Conservation (phyloP, 2,329 filamentous ascomycete species). For the Berkeleyomyces basicola region DNA sequence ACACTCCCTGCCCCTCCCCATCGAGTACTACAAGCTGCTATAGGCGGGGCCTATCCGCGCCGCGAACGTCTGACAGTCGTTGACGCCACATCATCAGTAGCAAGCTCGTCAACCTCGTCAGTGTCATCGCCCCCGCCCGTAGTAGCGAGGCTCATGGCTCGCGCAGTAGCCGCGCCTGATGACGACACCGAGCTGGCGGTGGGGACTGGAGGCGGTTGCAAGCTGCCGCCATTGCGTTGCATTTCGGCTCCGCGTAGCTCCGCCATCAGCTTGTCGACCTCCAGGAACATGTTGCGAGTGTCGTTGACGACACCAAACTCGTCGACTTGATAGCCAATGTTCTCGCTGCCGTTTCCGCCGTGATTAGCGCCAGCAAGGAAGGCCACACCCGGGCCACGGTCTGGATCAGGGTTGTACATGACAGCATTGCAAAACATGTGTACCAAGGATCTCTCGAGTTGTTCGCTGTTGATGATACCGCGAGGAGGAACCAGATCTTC, state of each 20-base stretch:
- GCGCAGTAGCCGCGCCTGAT: conserved; percentile 18
- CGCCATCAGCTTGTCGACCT: conserved; percentile 63
- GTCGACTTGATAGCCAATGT: conserved; percentile 48
- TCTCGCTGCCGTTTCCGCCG: conserved; percentile 23
- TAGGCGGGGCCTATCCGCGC: conserved; percentile 7
- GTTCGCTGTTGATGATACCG: conserved; percentile 81
- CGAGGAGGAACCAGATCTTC: conserved; percentile 70
- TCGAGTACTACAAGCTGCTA: not conserved
- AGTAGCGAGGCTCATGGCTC: conserved; percentile 20
- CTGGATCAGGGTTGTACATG: conserved; percentile 88
- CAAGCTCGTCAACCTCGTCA: conserved; percentile 33
- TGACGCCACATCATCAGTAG: conserved; percentile 22
- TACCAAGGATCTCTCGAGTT: conserved; percentile 82
- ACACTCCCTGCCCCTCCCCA: not conserved
- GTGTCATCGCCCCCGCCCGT: conserved; percentile 29
- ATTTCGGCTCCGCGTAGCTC: conserved; percentile 61
- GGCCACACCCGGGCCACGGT: conserved; percentile 48
- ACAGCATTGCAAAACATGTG: conserved; percentile 97
- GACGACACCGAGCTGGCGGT: conserved; percentile 13
- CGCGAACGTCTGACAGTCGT: conserved; percentile 13
- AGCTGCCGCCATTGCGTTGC: conserved; percentile 25
- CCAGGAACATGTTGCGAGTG: conserved; percentile 74
- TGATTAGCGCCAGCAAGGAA: conserved; percentile 33
- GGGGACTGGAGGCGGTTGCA: conserved; percentile 15
- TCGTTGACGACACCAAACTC: conserved; percentile 81